Base-by-base conservation (phyloP, 1,284 basidiomycete genomes). In the Clitocybe nebularis region DNA sequence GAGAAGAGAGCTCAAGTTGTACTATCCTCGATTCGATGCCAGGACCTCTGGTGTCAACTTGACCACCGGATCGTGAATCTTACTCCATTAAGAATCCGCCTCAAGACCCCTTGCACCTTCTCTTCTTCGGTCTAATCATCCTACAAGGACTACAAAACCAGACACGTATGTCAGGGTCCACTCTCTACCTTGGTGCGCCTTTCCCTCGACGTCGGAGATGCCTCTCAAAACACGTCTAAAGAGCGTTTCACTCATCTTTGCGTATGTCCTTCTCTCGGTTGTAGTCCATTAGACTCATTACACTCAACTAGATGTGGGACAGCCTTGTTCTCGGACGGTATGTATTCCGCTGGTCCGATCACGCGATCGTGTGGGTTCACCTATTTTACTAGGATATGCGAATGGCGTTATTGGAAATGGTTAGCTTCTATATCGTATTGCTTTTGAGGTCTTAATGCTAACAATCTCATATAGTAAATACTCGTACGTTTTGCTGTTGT, bases 281-380 rank as follows among this genome's bases (percentile, higher is more conserved):
- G 11, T 24, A 11, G 4, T 21, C 11, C 28, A 2, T 5, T 13
- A 11, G 3, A 20, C 17, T 35, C 39, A 23, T 16, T 17, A 8
- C 41, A 30, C 26, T 39, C 35, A 32, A 30, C 3, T 50, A 88
- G 84, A 11, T 87, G 84, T 57, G 89, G 90, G 52, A 90, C 89
- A 4, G 89, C 89, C 30, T 69, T 92, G 42, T 91, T 93, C 69
- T 89, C 86, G 25, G 90, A 93, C 63, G 89, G 88, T 84, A 30
- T 30, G 3, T 67, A 39, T 44, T n/a, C 28, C 23, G 28, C n/a
- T 30, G 23, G 26, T 16, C 21, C 8, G 36, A 17, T n/a, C n/a
- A n/a, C n/a, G n/a, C 26, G 11, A 17, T 23, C 23, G 37, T 22
- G 36, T 21, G 38, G 19, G 20, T 26, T 21, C 29, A 30, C n/a